Conservation (phyloP, 2,329 filamentous ascomycete species). For the Fusarium floridanum region DNA sequence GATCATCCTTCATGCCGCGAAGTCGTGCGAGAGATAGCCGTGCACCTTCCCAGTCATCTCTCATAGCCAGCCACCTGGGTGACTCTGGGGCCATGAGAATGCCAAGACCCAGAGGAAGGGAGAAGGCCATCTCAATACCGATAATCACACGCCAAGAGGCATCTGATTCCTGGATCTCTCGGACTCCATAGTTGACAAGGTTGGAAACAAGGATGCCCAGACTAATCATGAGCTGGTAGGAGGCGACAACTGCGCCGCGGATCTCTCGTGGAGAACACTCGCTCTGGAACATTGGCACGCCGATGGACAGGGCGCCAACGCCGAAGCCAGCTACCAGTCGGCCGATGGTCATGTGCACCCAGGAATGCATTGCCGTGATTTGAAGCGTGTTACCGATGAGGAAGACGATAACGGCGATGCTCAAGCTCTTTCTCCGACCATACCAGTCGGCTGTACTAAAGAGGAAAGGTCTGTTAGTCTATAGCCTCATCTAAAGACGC, state of each 20-base stretch:
- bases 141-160: slow-evolving; percentile 73
- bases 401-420: slow-evolving; percentile 67
- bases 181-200: slow-evolving; percentile 66
- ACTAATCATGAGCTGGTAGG: slow-evolving; percentile 79
- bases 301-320: slow-evolving; percentile 73
- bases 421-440: slow-evolving; percentile 67
- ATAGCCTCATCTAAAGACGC: neutral
- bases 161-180: slow-evolving; percentile 54
- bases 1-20: slow-evolving; percentile 61
- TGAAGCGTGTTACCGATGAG: slow-evolving; percentile 74
- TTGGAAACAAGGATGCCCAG: slow-evolving; percentile 72
- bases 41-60: slow-evolving; percentile 60
- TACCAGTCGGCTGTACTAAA: slow-evolving; percentile 63
- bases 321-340: slow-evolving; percentile 53
- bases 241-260: slow-evolving; percentile 71
- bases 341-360: slow-evolving; percentile 75
- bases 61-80: slow-evolving; percentile 65
- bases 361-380: slow-evolving; percentile 67
- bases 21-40: slow-evolving; percentile 64
- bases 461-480: neutral
- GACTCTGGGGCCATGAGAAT: slow-evolving; percentile 67
- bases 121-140: slow-evolving; percentile 64
- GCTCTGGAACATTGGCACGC: slow-evolving; percentile 75
- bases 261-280: slow-evolving; percentile 72
- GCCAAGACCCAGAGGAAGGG: slow-evolving; percentile 63